Evolutionary conservation across 768 basidiomycete species (phyloP).

Genomic region (Terana coerulea): DNA sequence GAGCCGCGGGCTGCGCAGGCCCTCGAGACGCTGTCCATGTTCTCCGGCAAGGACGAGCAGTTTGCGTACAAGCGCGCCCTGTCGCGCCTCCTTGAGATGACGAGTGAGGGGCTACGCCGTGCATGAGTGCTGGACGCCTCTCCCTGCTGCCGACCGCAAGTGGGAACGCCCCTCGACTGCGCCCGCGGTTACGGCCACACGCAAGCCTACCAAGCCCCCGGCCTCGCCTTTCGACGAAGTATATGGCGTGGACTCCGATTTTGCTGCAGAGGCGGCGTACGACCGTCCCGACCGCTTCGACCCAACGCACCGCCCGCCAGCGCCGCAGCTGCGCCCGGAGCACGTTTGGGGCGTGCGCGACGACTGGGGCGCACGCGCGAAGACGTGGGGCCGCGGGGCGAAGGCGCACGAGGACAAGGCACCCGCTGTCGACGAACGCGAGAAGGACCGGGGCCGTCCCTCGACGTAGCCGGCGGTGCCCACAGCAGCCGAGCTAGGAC

Average conservation of each 20-base stretch:
- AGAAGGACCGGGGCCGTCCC: too few relatives aligned
- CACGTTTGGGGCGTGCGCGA: constrained; percentile 39
- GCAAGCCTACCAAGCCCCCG: not conserved
- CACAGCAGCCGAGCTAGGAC: too few relatives aligned
- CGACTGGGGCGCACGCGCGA: constrained; percentile 28
- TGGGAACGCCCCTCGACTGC: constrained; percentile 26
- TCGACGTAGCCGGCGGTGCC: too few relatives aligned
- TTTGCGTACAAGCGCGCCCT: constrained; percentile 62
- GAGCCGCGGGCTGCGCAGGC: constrained; percentile 23
- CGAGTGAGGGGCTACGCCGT: constrained; percentile 33
- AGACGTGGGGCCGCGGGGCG: constrained; percentile 7
- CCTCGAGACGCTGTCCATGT: constrained; percentile 51
- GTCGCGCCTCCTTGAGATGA: constrained; percentile 57
- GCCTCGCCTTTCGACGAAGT: not conserved
- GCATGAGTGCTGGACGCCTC: constrained; percentile 34
- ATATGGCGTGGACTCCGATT: constrained; percentile 15
- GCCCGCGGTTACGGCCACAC: not conserved
- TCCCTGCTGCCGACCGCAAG: constrained; percentile 27
- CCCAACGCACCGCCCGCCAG: constrained; percentile 22
- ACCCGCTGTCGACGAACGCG: not conserved
- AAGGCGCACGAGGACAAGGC: not conserved
- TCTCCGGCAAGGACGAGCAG: constrained; percentile 56
- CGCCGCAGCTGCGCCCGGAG: constrained; percentile 32
- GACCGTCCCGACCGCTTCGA: not conserved
- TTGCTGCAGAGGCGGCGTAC: constrained; percentile 23